Evolutionary conservation across 345 rosid species (phyloP).

Genomic region (Bretschneidera sinensis): DNA sequence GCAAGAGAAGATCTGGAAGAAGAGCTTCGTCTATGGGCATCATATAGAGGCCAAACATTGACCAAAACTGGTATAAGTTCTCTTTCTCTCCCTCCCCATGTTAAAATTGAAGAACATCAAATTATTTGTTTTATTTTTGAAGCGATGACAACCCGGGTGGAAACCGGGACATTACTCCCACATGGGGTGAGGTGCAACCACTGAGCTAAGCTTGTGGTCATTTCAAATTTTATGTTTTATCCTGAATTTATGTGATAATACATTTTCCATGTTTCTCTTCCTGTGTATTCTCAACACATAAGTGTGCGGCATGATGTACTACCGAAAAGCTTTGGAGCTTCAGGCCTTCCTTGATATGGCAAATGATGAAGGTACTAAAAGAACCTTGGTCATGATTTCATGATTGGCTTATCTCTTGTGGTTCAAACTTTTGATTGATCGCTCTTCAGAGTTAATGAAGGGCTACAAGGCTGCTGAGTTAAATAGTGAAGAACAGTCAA

Average conservation of each 20-base stretch:
- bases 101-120: too few relatives aligned
- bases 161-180: background rate
- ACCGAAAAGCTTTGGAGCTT: constrained; percentile 72
- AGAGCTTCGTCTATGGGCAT: constrained; percentile 78
- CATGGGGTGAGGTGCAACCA: too few relatives aligned
- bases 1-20: constrained; percentile 34
- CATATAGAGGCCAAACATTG: constrained; percentile 79
- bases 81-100: constrained; percentile 5
- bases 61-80: constrained; percentile 62
- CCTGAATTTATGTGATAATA: background rate
- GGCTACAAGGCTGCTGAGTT: constrained; percentile 69
- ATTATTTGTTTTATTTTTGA: too few relatives aligned
- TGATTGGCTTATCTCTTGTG: background rate
- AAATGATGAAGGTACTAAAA: constrained; percentile 44
- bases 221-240: background rate
- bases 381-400: constrained; percentile 5
- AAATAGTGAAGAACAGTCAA: constrained; percentile 50
- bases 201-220: too few relatives aligned
- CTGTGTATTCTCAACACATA: constrained; percentile 3
- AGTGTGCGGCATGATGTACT: constrained; percentile 91
- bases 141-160: too few relatives aligned
- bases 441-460: constrained; percentile 42
- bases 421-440: constrained; percentile 15
- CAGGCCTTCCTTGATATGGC: constrained; percentile 81
- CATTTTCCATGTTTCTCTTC: background rate